Evolutionary conservation across 2,329 filamentous ascomycete species (phyloP).

Genomic region (Trichoderma atrobrunneum): DNA sequence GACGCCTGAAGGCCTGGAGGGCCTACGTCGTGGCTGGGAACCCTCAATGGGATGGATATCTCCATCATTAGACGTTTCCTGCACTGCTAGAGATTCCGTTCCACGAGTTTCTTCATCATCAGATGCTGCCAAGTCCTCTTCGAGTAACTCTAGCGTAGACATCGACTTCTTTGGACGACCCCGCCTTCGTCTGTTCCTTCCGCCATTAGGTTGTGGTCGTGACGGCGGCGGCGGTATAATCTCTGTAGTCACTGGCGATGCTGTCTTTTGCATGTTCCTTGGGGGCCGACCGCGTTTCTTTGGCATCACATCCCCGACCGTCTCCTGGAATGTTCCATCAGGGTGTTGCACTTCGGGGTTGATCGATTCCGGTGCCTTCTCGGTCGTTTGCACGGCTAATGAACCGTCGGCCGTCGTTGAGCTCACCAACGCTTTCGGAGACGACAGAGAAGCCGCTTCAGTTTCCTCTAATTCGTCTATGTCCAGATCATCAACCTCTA

Average conservation of each 20-base stretch:
- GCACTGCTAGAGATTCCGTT: slow-evolving; percentile 22
- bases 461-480: slow-evolving; percentile 43
- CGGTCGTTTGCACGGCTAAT: not conserved
- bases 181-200: slow-evolving; percentile 24
- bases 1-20: slow-evolving; percentile 27
- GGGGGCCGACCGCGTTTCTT: slow-evolving; percentile 33
- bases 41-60: not conserved
- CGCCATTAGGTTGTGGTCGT: not conserved
- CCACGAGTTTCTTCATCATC: slow-evolving; percentile 10
- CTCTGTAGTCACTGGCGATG: slow-evolving; percentile 5
- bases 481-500: slow-evolving; percentile 45
- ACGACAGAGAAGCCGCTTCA: slow-evolving; percentile 28
- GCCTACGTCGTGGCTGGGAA: slow-evolving; percentile 25
- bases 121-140: slow-evolving; percentile 1
- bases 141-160: not conserved
- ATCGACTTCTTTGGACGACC: slow-evolving; percentile 31
- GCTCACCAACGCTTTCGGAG: not conserved
- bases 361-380: not conserved
- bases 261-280: slow-evolving; percentile 25
- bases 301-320: not conserved
- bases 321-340: not conserved
- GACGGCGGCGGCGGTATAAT: not conserved
- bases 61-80: slow-evolving; percentile 20
- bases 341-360: not conserved
- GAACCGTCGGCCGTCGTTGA: slow-evolving; percentile 24